Evolutionary conservation across 2,329 filamentous ascomycete species (phyloP), one percentile per base, ranked within the genome.

Genomic region (Cylindrodendrum hubeiense): DNA sequence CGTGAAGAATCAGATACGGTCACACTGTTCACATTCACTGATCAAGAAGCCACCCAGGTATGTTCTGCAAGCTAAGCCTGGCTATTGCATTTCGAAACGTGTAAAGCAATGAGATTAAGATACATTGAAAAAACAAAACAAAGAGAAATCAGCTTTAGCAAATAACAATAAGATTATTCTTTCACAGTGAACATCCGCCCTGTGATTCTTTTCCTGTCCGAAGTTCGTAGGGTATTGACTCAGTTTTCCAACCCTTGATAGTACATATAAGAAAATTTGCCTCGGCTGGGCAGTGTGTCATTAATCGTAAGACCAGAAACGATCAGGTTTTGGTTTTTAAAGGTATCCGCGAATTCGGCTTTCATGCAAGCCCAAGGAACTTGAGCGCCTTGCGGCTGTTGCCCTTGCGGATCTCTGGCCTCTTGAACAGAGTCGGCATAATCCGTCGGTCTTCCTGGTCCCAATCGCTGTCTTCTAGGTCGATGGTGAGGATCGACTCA

Each of bases 371-470:
- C 0, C 85, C 85, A 1, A 88, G 78, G 72, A 86, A 87, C 73
- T 85, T 87, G 56, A 87, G 79, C 7, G 86, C 86, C 73, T 88
- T 88, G 8, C 81, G 79, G 53, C 79, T 85, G 61, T 82, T 84
- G 2, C 79, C 80, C 73, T 81, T 83, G 17, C 75, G 77, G 28
- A 73, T 68, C 12, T 70, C 70, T 3, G 71, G 65, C 63, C 78
- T 81, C 60, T 77, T 76, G 72, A 82, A 73, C 39, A 82, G 83
- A 24, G 86, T 78, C 4, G 86, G 86, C 83, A 88, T 86, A 33
- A 88, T 81, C 43, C 84, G 79, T 33, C 84, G 81, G 73, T 86
- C 84, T 62, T 87, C 85, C 22, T 79, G 69, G 61, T 85, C 83
- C 63, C 83, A 81, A 51, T 81, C 79, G 63, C 78, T 80, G 24